Base-by-base conservation (phyloP, 345 rosid species). In the Gossypium raimondii region DNA sequence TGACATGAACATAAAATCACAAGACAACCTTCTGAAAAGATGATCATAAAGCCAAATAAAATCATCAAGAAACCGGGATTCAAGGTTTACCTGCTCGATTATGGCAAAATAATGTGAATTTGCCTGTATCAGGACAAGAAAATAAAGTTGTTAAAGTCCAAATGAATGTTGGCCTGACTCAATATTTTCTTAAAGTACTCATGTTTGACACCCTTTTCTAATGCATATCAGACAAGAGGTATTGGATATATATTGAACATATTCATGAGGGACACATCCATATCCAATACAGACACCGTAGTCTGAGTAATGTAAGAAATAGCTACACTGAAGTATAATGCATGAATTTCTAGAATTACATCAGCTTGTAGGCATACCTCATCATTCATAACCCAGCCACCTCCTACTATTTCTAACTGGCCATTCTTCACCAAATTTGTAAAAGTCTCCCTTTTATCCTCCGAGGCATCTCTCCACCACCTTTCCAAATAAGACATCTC, bases 381-480 rank as follows among this genome's bases (percentile, higher is more conserved):
- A 81, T 91, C 99, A 71, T 93, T 95, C 99, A 95, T 95, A 14
- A 95, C 99, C 99, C 99, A 95, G 56, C 99, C 99, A 83, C 99
- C 99, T 76, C 98, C 98, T 73, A 95, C 99, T 51, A 95, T 90
- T 75, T 95, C 99, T 78, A 95, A 74, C 86, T 93, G 99, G n/a
- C 99, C 99, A 79, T 86, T 90, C 80, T 88, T 88, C 82, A 95
- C 88, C 77, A 95, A 81, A 57, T 85, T 83, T 77, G 83, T 80
- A 75, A 95, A 86, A 76, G 92, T 86, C 80, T 83, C 92, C 73
- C 84, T 85, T 75, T 88, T 86, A 47, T 75, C 84, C 7, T 84
- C 92, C 3, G 97, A 67, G n/a, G 97, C 87, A 77, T 95, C 98
- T 80, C 97, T 91, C 98, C 99, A 95, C 99, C 99, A 95, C 82